These are phyloP conservation scores for Cnidoscolus chayamansa DNA, from an alignment of 441 rosid species.

Conservation along the genomic window DNA sequence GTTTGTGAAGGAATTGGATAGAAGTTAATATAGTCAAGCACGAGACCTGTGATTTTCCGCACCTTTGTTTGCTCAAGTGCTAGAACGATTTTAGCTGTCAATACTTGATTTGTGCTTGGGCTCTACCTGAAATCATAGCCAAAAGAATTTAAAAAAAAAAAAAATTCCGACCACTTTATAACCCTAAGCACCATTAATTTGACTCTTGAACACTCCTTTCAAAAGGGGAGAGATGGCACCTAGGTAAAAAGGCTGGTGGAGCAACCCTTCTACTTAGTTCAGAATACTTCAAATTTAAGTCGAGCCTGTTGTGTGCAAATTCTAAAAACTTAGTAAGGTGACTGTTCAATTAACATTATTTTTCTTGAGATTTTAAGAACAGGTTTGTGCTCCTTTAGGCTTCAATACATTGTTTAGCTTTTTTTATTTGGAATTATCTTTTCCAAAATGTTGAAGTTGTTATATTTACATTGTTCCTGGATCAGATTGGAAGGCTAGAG, in stretches of 20 bases:
- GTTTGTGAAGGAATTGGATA: not conserved
- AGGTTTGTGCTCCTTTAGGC: not conserved
- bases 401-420: not conserved
- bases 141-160: not conserved
- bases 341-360: not conserved
- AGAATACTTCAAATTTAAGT: not conserved
- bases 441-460: not conserved
- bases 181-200: not conserved
- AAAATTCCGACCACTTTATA: not conserved
- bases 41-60: constrained; percentile 3
- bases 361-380: not conserved
- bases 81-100: not conserved
- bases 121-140: not conserved
- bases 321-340: not conserved
- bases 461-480: constrained; percentile 4
- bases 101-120: not conserved
- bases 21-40: constrained; percentile 9
- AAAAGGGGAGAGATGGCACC: not conserved
- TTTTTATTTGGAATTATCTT: no score
- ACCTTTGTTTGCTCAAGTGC: not conserved
- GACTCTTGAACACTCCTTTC: not conserved
- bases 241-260: not conserved
- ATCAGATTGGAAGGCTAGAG: constrained; percentile 90
- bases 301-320: not conserved
- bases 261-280: not conserved